Percentiles rank a stretch among this genome's conserved stretches.
Conservation (phyloP, 2,329 filamentous ascomycete species). For the Trichophyton verrucosum region DNA sequence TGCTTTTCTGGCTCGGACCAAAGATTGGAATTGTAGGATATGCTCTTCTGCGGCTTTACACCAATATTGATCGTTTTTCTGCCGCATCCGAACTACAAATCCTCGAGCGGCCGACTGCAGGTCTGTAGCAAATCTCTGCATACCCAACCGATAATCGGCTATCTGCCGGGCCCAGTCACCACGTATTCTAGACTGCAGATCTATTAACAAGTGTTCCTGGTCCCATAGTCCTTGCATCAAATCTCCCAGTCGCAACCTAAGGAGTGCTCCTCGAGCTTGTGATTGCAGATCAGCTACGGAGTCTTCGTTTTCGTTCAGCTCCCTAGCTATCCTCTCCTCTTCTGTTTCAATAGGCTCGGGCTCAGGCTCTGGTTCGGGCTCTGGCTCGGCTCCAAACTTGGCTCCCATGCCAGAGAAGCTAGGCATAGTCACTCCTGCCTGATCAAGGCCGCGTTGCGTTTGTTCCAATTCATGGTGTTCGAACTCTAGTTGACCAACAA, state of each 20-base stretch:
- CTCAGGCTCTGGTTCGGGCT: constrained; percentile 58
- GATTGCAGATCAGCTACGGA: constrained; percentile 70
- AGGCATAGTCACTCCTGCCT: constrained; percentile 88
- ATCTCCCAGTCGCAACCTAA: constrained; percentile 63
- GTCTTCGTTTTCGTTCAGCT: constrained; percentile 63
- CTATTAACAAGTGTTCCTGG: constrained; percentile 60
- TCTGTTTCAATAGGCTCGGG: constrained; percentile 67
- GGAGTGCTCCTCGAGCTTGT: constrained; percentile 68
- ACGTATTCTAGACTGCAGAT: constrained; percentile 75
- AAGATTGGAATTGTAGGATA: constrained; percentile 68
- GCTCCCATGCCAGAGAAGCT: constrained; percentile 96
- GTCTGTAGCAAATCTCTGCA: constrained; percentile 65
- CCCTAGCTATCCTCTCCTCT: constrained; percentile 72
- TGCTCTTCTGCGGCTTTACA: constrained; percentile 60
- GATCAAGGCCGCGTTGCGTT: constrained; percentile 93
- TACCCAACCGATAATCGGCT: constrained; percentile 65
- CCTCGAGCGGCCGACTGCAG: constrained; percentile 72
- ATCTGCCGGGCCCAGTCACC: constrained; percentile 81
- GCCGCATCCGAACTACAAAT: constrained; percentile 55
- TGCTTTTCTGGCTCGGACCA: constrained; percentile 49
- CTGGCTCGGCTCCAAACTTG: constrained; percentile 77
- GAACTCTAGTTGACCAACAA: constrained; percentile 92
- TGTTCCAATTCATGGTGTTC: constrained; percentile 95
- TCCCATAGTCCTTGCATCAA: constrained; percentile 88
- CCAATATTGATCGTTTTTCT: constrained; percentile 54